Conservation (phyloP, 2,329 filamentous ascomycete species). For the Lecanicillium sp. region DNA sequence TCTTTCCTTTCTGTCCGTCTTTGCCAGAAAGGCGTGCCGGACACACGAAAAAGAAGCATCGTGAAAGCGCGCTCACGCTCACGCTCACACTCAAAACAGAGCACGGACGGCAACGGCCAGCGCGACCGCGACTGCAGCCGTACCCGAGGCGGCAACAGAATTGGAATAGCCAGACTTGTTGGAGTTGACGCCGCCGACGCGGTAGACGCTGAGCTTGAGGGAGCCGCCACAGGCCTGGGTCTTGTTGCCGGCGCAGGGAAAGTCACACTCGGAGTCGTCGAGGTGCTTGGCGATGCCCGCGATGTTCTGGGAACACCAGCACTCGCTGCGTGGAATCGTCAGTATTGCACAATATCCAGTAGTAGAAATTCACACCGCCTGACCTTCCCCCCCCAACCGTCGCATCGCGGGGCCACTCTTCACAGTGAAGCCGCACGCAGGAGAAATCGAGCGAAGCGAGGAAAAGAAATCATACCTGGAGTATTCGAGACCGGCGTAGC, state of each 20-base stretch:
- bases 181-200: constrained; percentile 16
- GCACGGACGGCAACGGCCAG: not conserved
- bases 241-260: constrained; percentile 48
- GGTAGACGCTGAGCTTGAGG: constrained; percentile 43
- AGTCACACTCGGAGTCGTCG: constrained; percentile 42
- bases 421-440: no score
- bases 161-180: not conserved
- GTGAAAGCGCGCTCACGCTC: no score
- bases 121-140: constrained; percentile 5
- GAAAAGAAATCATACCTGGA: constrained; percentile 29
- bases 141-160: constrained; percentile 7
- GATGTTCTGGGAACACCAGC: constrained; percentile 52
- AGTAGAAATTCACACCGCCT: no score
- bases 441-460: no score
- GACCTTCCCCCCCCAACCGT: no score
- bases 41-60: no score
- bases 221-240: constrained; percentile 48
- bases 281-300: constrained; percentile 40
- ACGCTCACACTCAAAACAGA: no score
- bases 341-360: not conserved
- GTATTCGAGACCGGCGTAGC: constrained; percentile 51
- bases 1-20: no score
- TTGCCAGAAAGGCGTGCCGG: not conserved
- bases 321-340: constrained; percentile 38
- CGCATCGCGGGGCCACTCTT: no score